Conservation (phyloP, 106 monocot species). For the Cymbidium sinense region DNA sequence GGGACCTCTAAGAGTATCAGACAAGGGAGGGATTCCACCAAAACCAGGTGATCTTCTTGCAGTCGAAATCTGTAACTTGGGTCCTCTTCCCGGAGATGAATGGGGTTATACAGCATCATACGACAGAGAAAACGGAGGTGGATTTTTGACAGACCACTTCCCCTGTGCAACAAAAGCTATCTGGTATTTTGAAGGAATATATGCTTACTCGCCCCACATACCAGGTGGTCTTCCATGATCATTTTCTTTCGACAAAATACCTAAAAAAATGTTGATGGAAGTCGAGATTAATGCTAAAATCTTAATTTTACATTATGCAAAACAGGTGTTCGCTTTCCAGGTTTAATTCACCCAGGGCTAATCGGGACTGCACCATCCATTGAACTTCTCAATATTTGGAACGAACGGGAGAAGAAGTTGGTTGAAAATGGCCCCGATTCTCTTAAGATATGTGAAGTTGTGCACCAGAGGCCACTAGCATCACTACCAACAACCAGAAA, state of each 20-base stretch:
- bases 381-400: constrained; percentile 84
- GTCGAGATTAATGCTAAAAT: background rate
- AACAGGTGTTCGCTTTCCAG: constrained; percentile 78
- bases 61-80: constrained; percentile 83
- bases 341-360: constrained; percentile 72
- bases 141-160: constrained; percentile 88
- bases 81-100: constrained; percentile 84
- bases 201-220: constrained; percentile 82
- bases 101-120: constrained; percentile 89
- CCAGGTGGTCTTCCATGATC: constrained; percentile 29
- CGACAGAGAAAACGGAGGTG: constrained; percentile 89
- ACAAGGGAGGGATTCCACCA: constrained; percentile 52
- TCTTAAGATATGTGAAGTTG: constrained; percentile 56
- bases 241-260: background rate
- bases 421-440: constrained; percentile 33
- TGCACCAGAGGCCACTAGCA: constrained; percentile 77
- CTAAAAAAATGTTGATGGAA: background rate
- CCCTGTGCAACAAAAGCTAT: constrained; percentile 83
- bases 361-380: constrained; percentile 77
- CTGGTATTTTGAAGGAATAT: constrained; percentile 95
- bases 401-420: constrained; percentile 69
- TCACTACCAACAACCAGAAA: constrained; percentile 51
- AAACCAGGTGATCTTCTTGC: constrained; percentile 77
- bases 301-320: background rate
- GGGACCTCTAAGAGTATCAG: constrained; percentile 62